These are phyloP conservation scores for Bacidia rubella DNA, from an alignment of 495 filamentous ascomycete species.

Conservation along the genomic window DNA sequence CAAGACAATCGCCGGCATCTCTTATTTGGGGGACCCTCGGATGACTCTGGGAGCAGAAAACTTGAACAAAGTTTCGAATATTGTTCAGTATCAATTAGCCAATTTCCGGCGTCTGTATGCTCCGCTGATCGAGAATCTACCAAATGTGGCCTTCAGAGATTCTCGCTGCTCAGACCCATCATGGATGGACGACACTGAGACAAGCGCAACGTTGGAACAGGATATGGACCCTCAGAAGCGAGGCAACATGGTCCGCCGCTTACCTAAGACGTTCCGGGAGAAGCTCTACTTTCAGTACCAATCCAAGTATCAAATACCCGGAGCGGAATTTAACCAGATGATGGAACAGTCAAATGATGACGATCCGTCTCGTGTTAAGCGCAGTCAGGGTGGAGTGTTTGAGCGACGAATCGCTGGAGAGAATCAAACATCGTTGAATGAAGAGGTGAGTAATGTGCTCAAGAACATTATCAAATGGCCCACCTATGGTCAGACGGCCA, in stretches of 20 bases:
- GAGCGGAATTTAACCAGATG: conserved; percentile 72
- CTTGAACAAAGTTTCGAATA: conserved; percentile 84
- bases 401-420: conserved; percentile 68
- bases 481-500: conserved; percentile 68
- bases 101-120: conserved; percentile 85
- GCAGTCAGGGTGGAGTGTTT: conserved; percentile 67
- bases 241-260: conserved; percentile 87
- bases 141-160: conserved; percentile 75
- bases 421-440: conserved; percentile 46
- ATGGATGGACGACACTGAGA: conserved; percentile 52
- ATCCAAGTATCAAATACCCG: conserved; percentile 73
- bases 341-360: conserved; percentile 57
- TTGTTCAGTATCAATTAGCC: conserved; percentile 76
- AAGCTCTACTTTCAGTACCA: conserved; percentile 92
- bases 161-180: conserved; percentile 41
- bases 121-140: conserved; percentile 76
- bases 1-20: conserved; percentile 76
- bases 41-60: conserved; percentile 84
- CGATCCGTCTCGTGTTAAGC: conserved; percentile 51
- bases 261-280: conserved; percentile 76
- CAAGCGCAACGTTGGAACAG: conserved; percentile 52
- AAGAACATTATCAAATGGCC: conserved; percentile 84
- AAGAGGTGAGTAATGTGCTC: conserved; percentile 59
- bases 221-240: conserved; percentile 84
- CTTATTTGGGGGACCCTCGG: conserved; percentile 85